These are phyloP conservation scores for Thielaviopsis punctulata DNA, from an alignment of 2,329 filamentous ascomycete species.

Conservation along the genomic window DNA sequence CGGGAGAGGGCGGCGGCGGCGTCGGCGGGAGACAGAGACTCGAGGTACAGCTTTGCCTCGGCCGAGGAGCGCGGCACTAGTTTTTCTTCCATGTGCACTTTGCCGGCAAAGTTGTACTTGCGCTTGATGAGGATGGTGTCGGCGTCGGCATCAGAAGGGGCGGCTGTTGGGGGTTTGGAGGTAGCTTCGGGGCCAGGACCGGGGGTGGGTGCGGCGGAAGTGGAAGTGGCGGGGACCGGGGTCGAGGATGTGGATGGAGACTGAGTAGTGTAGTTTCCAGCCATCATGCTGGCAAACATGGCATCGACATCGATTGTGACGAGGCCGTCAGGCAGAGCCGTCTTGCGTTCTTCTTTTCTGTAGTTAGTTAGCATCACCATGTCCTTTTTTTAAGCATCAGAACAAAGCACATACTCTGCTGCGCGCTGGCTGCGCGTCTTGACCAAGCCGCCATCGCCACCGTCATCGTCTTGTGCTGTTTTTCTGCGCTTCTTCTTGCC, in stretches of 20 bases:
- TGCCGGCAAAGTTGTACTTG: slow-evolving; percentile 59
- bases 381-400: slow-evolving; percentile 2
- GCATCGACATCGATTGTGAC: slow-evolving; percentile 57
- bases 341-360: slow-evolving; percentile 40
- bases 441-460: slow-evolving; percentile 44
- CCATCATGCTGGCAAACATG: slow-evolving; percentile 50
- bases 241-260: slow-evolving; percentile 2
- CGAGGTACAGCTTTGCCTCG: slow-evolving; percentile 47
- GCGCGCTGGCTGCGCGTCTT: slow-evolving; percentile 58
- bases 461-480: slow-evolving; percentile 33
- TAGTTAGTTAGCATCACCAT: slow-evolving; percentile 10
- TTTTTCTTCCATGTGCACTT: slow-evolving; percentile 55
- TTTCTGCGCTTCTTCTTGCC: slow-evolving; percentile 37
- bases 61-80: slow-evolving; percentile 46
- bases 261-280: slow-evolving; percentile 18
- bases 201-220: slow-evolving; percentile 10
- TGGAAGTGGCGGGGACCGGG: neutral
- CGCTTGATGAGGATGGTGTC: slow-evolving; percentile 47
- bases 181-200: neutral
- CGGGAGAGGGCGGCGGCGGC: slow-evolving; percentile 12
- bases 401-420: slow-evolving; percentile 31
- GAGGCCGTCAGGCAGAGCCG: slow-evolving; percentile 33
- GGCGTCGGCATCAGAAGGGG: slow-evolving; percentile 14
- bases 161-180: neutral
- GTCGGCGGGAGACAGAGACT: slow-evolving; percentile 16